Percentiles rank a stretch among this genome's conserved stretches.
Conservation (phyloP, 192 early-diverging fungal genomes). For the Coemansia sp. region DNA sequence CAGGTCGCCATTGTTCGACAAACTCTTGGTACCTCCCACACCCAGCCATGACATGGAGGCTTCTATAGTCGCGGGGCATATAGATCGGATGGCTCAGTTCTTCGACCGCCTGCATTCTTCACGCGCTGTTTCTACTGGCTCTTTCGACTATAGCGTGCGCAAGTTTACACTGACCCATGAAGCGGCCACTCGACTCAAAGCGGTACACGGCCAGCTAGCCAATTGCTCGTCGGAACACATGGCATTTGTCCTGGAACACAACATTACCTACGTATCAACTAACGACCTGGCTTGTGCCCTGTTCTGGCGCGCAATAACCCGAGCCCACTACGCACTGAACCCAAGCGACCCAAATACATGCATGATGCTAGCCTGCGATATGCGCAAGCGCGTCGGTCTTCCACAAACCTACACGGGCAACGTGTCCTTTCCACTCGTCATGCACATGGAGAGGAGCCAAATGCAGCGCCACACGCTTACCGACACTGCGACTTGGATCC, state of each 20-base stretch:
- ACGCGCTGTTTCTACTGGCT: no score
- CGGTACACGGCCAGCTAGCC: constrained; percentile 2
- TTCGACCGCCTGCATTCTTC: not conserved
- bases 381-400: constrained; percentile 22
- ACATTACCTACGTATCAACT: constrained; percentile 24
- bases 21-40: not conserved
- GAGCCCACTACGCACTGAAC: constrained; percentile 8
- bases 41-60: not conserved
- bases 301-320: constrained; percentile 43
- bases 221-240: constrained; percentile 5
- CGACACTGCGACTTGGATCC: constrained; percentile 34
- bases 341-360: constrained; percentile 36
- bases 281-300: constrained; percentile 29
- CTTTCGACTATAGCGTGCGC: not conserved
- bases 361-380: constrained; percentile 39
- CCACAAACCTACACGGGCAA: constrained; percentile 33
- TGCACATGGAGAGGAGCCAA: constrained; percentile 19
- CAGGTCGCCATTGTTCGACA: not conserved
- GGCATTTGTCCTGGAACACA: not conserved
- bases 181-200: constrained; percentile 14
- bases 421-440: constrained; percentile 32
- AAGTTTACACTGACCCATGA: constrained; percentile 11
- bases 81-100: not conserved
- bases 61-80: not conserved
- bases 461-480: constrained; percentile 18